Base-by-base conservation (phyloP, 306 rosid genomes). In the Trifolium fragiferum region DNA sequence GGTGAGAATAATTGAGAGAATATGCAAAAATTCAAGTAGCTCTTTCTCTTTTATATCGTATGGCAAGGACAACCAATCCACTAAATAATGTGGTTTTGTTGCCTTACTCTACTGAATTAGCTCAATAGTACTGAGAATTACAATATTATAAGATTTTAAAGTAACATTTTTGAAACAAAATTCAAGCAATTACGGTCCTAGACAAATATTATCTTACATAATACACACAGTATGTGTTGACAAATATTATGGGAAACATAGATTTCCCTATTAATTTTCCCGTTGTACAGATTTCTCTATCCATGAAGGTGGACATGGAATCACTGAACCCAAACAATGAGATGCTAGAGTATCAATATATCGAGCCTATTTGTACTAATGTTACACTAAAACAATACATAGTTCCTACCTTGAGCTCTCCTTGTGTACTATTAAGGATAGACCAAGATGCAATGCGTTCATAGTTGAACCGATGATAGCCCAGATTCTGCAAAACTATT, bases 351-450 rank as follows among this genome's bases (percentile, higher is more conserved):
- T 14, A 70, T 25, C 63, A 25, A 66, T 21, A 66, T 44, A 69
- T 53, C 27, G 43, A 66, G 68, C 58, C 75, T 55, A 71, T 33
- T 35, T 40, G 19, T 61, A 40, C 54, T 40, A 55, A 30, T 38
- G 37, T 70, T 25, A 68, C 55, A 64, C 70, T 33, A 35, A 27
- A 63, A 54, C 59, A 25, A 69, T 18, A 71, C 80, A 63, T 32
- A 11, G 40, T 72, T 68, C 76, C 72, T 47, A 54, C 70, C 79
- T 70, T 25, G 81, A 65, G 81, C 83, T 53, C 82, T 79, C 60
- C 66, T 63, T 53, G 72, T 53, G 72, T 14, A 38, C 37, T 32
- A 40, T 63, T 63, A 18, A 37, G 30, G 72, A 67, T 67, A 40
- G 57, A 59, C n/a, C 13, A 58, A 40, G 47, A 47, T 46, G 33